phyloP scores from a whole-genome alignment of 768 basidiomycete species.

The Thelephora ganbajun region DNA sequence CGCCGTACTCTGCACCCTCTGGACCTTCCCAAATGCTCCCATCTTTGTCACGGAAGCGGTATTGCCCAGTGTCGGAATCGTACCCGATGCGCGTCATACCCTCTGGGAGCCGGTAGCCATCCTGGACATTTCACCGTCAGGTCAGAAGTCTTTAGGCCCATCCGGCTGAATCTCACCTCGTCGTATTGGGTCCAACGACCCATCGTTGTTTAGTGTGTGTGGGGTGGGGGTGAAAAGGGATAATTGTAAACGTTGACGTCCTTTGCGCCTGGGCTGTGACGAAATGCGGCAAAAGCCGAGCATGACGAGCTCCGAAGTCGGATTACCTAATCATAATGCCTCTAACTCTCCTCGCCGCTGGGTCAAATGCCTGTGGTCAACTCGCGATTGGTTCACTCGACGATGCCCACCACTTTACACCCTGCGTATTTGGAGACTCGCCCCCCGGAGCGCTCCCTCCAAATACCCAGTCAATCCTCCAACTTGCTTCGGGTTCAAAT shows the following conservation, averaged over 20 bases:
- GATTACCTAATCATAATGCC: too few relatives aligned
- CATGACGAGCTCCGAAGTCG: too few relatives aligned
- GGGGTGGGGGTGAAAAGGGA: background rate
- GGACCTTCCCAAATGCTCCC: constrained; percentile 43
- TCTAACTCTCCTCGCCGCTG: constrained; percentile 24
- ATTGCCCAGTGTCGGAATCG: constrained; percentile 54
- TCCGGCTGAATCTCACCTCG: constrained; percentile 13
- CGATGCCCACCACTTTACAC: constrained; percentile 26
- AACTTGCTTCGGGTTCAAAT: constrained; percentile 61
- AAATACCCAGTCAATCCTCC: constrained; percentile 20
- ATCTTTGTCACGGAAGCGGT: constrained; percentile 44
- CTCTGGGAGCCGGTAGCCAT: constrained; percentile 37
- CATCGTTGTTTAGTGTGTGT: constrained; percentile 8
- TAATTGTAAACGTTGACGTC: background rate
- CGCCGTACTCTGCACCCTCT: constrained; percentile 50
- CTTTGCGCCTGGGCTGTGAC: background rate
- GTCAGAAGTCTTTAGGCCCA: background rate
- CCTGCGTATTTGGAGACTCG: constrained; percentile 20
- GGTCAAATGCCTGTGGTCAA: constrained; percentile 37
- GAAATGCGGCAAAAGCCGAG: too few relatives aligned
- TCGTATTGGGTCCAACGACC: constrained; percentile 26
- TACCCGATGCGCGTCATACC: constrained; percentile 58
- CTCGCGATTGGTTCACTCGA: constrained; percentile 25
- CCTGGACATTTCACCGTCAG: constrained; percentile 16
- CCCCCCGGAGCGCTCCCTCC: constrained; percentile 14